Base-by-base conservation (phyloP, 768 basidiomycete genomes). In the Amanita pallidorosea region DNA sequence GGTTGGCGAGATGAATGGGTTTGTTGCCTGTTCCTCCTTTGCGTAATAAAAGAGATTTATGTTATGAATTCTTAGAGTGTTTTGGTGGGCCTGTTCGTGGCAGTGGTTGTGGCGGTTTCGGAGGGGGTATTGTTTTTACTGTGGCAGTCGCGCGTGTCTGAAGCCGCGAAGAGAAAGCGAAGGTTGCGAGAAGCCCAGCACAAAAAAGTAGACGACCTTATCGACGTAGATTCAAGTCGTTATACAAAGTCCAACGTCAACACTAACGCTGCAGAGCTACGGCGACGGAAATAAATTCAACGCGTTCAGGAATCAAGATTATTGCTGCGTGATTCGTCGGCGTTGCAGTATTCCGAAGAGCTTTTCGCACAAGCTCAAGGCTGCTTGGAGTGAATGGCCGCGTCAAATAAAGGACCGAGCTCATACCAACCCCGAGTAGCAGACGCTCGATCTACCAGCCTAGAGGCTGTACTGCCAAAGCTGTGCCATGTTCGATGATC, bases 1-100 rank as follows among this genome's bases (percentile, higher is more conserved):
- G 73, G 76, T 1, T 82, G 85, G 83, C 75, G 65, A 51, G 67
- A 80, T 53, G 88, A 90, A 73, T 88, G 83, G 83, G 88, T 88
- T 60, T 50, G 85, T 66, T 11, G 23, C 43, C 47, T 49, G 20
- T 27, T 25, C 20, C 20, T 25, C 27, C 12, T 27, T 38, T 12
- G 38, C 12, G n/a, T 29, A n/a, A 12, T 13, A n/a, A 18, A 7
- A n/a, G n/a, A n/a, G n/a, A 18, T 34, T 17, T 35, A 6, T n/a
- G 13, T 41, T n/a, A 46, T 27, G 33, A 34, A 7, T 49, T 33
- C 46, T 35, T 48, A 82, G 80, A 76, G 78, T 62, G 76, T 80
- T 2, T 69, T 90, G 13, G 70, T 83, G 49, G 75, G 83, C 2
- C 64, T 89, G 7, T 69, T 73, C 50, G 75, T 72, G 15, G 80